phyloP scores from a whole-genome alignment of 2,329 filamentous ascomycete species.

The Nannizziopsis barbatae region DNA sequence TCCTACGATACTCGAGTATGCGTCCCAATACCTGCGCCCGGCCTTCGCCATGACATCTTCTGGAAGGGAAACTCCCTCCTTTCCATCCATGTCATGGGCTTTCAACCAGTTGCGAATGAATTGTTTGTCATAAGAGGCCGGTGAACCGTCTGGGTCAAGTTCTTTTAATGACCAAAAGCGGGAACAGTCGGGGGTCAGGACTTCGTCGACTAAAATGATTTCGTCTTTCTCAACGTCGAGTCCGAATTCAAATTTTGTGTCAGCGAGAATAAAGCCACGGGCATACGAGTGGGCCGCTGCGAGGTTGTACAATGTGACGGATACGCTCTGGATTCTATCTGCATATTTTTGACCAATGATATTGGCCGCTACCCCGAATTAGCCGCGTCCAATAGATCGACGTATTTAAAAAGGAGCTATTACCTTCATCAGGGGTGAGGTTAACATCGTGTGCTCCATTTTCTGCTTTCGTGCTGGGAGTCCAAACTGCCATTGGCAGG shows the following conservation, averaged over 20 bases:
- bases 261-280: conserved; percentile 64
- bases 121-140: conserved; percentile 85
- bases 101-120: conserved; percentile 73
- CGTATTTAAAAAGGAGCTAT: conserved; percentile 15
- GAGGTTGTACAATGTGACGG: conserved; percentile 51
- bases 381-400: background rate
- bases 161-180: conserved; percentile 72
- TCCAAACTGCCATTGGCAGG: conserved; percentile 61
- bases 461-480: conserved; percentile 77
- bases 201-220: conserved; percentile 70
- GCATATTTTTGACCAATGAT: conserved; percentile 58
- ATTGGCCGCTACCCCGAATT: conserved; percentile 34
- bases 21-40: conserved; percentile 61
- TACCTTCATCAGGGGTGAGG: conserved; percentile 59
- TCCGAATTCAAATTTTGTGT: conserved; percentile 69
- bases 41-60: conserved; percentile 60
- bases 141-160: conserved; percentile 61
- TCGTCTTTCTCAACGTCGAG: conserved; percentile 53
- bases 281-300: conserved; percentile 33
- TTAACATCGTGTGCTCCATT: conserved; percentile 73
- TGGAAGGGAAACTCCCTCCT: conserved; percentile 60
- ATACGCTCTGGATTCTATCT: conserved; percentile 52
- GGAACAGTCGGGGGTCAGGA: conserved; percentile 71
- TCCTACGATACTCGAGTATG: conserved; percentile 50
- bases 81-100: conserved; percentile 59